Percentiles rank a stretch among this genome's conserved stretches.
Conservation (phyloP, 257 asterid species). For the Jacaranda copaia region DNA sequence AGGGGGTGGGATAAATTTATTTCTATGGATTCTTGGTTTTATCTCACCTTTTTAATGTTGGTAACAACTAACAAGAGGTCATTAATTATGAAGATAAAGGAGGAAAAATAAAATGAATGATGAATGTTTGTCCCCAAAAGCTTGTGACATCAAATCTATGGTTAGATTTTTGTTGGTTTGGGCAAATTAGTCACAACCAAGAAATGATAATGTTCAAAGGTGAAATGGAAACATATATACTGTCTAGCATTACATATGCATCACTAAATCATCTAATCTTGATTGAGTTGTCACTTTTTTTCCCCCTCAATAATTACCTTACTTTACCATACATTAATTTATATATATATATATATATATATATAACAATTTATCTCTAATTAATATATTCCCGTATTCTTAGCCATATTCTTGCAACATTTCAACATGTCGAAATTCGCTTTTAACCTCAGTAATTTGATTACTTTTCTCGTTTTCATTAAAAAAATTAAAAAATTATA, state of each 20-base stretch:
- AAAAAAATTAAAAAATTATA: not conserved
- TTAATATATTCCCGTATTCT: not conserved
- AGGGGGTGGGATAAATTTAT: not conserved
- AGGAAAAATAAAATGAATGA: conserved; percentile 38
- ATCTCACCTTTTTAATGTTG: conserved; percentile 12
- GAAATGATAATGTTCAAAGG: conserved; percentile 40
- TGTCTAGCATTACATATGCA: conserved; percentile 24
- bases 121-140: conserved; percentile 75
- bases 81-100: conserved; percentile 30
- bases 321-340: conserved; percentile 20
- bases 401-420: not conserved
- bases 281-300: conserved; percentile 26
- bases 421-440: not conserved
- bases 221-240: conserved; percentile 28
- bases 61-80: conserved; percentile 30
- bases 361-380: not conserved
- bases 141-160: conserved; percentile 70
- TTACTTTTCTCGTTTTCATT: conserved; percentile 8
- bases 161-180: conserved; percentile 64
- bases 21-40: not conserved
- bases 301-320: not conserved
- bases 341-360: not conserved
- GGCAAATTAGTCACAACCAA: conserved; percentile 47
- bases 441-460: not conserved
- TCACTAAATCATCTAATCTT: conserved; percentile 32